These are phyloP conservation scores for Agarophyton chilense DNA, from an alignment of 23 red algal genomes.

Conservation along the genomic window DNA sequence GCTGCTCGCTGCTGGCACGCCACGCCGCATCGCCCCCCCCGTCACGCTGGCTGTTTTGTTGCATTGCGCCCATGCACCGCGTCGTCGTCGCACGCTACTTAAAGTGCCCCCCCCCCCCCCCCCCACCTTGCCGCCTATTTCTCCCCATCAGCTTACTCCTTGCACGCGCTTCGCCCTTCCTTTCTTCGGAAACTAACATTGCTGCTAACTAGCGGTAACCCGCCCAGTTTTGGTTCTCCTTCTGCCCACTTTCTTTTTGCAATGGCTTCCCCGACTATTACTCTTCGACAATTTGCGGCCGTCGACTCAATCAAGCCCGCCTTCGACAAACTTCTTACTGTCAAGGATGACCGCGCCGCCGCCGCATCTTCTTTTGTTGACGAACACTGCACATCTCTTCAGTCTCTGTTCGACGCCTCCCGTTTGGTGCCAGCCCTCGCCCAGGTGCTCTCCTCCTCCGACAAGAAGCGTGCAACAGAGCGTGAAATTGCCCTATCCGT, in stretches of 20 bases:
- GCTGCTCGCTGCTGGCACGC: neutral
- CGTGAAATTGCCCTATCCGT: conserved; percentile 61
- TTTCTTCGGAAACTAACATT: conserved; percentile 2
- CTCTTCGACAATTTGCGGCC: conserved; percentile 13
- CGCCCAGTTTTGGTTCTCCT: neutral
- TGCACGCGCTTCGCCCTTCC: neutral
- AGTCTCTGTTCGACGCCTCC: neutral
- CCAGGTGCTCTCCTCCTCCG: conserved; percentile 53
- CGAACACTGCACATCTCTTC: conserved; percentile 7
- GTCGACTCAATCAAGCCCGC: conserved; percentile 46
- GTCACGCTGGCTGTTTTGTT: neutral
- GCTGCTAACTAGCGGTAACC: conserved; percentile 18
- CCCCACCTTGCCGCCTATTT: neutral
- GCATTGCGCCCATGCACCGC: neutral
- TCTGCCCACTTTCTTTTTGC: conserved; percentile 20
- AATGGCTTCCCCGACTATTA: conserved; percentile 17
- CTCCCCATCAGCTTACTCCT: neutral
- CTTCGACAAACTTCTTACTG: conserved; percentile 24
- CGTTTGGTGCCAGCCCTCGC: conserved; percentile 16
- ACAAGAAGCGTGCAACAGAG: conserved; percentile 73
- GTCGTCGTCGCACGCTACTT: neutral
- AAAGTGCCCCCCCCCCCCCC: neutral
- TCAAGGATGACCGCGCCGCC: conserved; percentile 29
- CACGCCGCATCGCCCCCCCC: neutral
- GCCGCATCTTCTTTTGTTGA: conserved; percentile 40